Evolutionary conservation across 768 basidiomycete genomes (phyloP), one percentile per base, ranked within the genome.

Genomic region (Termitomyces sp.): DNA sequence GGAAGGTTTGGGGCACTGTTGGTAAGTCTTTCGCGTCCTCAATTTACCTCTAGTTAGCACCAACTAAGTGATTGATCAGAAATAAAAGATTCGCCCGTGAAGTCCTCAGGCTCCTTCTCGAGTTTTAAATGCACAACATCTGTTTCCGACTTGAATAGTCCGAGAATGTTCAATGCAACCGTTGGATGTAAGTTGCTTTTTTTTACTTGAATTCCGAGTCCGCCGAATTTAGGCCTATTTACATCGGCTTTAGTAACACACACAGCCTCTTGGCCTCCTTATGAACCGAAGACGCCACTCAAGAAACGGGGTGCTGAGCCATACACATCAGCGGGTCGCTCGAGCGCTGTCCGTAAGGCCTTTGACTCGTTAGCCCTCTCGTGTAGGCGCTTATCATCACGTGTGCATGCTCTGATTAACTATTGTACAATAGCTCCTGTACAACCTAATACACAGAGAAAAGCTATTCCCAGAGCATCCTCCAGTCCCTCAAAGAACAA

Each of bases 21-120:
- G 64, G 64, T 59, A 47, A 5, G 35, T 18, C 26, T 18, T 44
- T 43, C 32, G 8, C 12, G 20, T 8, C 36, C 32, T 16, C 12
- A 46, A 32, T 16, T 51, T 38, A 28, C 23, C 44, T 50, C 48
- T 26, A 35, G 26, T 54, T 43, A 43, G 4, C 41, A 18, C 20
- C 40, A 12, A 49, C 30, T 35, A 40, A 38, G 43, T 40, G 10
- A 23, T 16, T 33, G 7, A n/a, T 50, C 40, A 64, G 60, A 61
- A 30, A 56, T 33, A 8, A 1, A 32, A n/a, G 18, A 36, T n/a
- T 61, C 60, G 0, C 63, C 63, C 4, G 14, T 1, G 12, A 64
- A 61, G 6, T n/a, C 33, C 18, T 26, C 18, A 14, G 35, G 32
- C 8, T 44, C 56, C 16, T 50, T 50, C 28, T 49, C 56, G 4